Evolutionary conservation across 495 filamentous ascomycete species (phyloP).

Genomic region (Penicillium psychrofluorescens): DNA sequence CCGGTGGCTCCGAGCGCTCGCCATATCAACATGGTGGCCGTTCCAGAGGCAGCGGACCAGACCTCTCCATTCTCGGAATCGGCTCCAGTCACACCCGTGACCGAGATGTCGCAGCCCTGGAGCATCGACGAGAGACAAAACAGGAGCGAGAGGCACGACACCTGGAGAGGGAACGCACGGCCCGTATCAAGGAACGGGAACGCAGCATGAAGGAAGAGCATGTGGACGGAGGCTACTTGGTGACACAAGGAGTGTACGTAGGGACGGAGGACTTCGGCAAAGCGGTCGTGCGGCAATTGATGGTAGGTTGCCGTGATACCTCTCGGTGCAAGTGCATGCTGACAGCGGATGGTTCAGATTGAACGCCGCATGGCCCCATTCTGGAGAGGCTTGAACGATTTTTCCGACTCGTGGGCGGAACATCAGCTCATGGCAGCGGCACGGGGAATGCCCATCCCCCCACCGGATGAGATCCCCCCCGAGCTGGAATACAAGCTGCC

Average conservation of each 20-base stretch:
- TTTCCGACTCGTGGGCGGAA: conserved; percentile 84
- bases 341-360: conserved; percentile 49
- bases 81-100: conserved; percentile 32
- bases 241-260: conserved; percentile 90
- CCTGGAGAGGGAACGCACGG: conserved; percentile 69
- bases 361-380: conserved; percentile 90
- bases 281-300: conserved; percentile 78
- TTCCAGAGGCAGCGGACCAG: conserved; percentile 45
- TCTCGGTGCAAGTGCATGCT: neutral
- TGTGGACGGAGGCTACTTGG: conserved; percentile 90
- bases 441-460: conserved; percentile 74
- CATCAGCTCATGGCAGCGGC: conserved; percentile 88
- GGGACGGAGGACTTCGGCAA: conserved; percentile 93
- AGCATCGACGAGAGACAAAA: conserved; percentile 73
- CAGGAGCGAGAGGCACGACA: conserved; percentile 85
- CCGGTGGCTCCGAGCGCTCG: conserved; percentile 25
- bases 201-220: conserved; percentile 88
- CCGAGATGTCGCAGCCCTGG: conserved; percentile 33
- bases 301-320: conserved; percentile 49
- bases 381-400: conserved; percentile 88
- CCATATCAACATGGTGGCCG: conserved; percentile 33
- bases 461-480: conserved; percentile 71
- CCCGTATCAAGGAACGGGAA: conserved; percentile 74
- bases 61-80: conserved; percentile 50
- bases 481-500: conserved; percentile 48